These are phyloP conservation scores for Simplicillium sp. DNA, from an alignment of 2,329 filamentous ascomycete species.

Conservation along the genomic window DNA sequence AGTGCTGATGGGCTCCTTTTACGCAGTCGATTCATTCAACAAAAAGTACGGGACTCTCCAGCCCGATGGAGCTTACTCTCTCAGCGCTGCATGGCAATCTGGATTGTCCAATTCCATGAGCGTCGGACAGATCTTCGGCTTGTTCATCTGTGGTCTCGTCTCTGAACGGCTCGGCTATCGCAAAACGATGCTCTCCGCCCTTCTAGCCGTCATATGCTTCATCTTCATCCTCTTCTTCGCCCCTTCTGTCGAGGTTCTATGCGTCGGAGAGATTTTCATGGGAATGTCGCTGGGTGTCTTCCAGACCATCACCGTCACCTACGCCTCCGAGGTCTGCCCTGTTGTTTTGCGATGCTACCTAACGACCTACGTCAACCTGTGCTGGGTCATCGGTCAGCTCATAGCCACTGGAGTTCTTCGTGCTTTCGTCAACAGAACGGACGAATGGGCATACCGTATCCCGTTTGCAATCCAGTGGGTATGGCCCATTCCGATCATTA, in stretches of 20 bases:
- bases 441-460: conserved; percentile 13
- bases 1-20: conserved; percentile 17
- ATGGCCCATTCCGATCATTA: conserved; percentile 11
- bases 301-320: conserved; percentile 28
- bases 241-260: conserved; percentile 24
- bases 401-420: conserved; percentile 14
- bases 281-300: conserved; percentile 29
- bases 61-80: conserved; percentile 23
- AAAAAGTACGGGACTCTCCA: conserved; percentile 7
- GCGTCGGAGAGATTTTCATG: conserved; percentile 32
- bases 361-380: conserved; percentile 27
- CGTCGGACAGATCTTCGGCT: conserved; percentile 7
- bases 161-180: conserved; percentile 15
- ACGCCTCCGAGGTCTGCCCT: conserved; percentile 28
- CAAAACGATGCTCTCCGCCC: conserved; percentile 41
- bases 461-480: conserved; percentile 16
- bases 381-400: conserved; percentile 27
- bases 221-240: conserved; percentile 14
- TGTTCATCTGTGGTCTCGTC: conserved; percentile 10
- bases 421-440: conserved; percentile 5
- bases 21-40: conserved; percentile 17
- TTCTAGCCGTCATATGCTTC: conserved; percentile 21
- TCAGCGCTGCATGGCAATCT: conserved; percentile 16
- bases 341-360: conserved; percentile 24
- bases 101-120: background rate